Evolutionary conservation across 257 asterid species (phyloP).

Genomic region (Perilla frutescens): DNA sequence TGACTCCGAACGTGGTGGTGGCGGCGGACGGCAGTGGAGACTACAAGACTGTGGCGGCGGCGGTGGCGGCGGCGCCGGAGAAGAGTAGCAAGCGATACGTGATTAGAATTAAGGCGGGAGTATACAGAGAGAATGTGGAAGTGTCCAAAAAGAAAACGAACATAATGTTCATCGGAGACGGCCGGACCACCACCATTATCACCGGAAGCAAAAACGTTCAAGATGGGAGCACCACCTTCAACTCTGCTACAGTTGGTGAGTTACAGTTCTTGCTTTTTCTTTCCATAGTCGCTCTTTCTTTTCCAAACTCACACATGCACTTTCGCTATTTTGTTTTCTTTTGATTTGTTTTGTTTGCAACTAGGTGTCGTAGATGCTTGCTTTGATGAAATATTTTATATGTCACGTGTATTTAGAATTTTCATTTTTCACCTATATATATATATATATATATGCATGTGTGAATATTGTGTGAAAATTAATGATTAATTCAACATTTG

Average conservation of each 20-base stretch:
- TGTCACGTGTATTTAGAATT: too few species aligned
- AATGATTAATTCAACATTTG: too few species aligned
- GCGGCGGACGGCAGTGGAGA: conserved; percentile 92
- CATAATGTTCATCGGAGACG: conserved; percentile 88
- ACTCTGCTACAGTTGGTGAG: conserved; percentile 90
- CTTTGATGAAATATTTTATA: too few species aligned
- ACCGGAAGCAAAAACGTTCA: conserved; percentile 66
- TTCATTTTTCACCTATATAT: too few species aligned
- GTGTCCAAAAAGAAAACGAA: conserved; percentile 61
- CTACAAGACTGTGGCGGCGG: conserved; percentile 67
- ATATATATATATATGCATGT: too few species aligned
- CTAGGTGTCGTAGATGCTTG: too few species aligned
- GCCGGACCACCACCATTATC: conserved; percentile 69
- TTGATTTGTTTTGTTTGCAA: too few species aligned
- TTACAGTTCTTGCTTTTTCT: conserved; percentile 17
- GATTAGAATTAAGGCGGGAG: conserved; percentile 76
- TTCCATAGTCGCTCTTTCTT: too few species aligned
- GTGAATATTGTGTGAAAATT: too few species aligned
- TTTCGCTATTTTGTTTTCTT: too few species aligned
- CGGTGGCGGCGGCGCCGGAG: conserved; percentile 84
- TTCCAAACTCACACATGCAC: too few species aligned
- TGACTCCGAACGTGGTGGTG: conserved; percentile 68
- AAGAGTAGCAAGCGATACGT: conserved; percentile 62
- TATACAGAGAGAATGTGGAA: conserved; percentile 81
- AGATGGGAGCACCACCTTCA: conserved; percentile 83